Evolutionary conservation across 176 grass and related monocot genomes (phyloP), one percentile per base, ranked within the genome.

Genomic region (Zoysia japonica): DNA sequence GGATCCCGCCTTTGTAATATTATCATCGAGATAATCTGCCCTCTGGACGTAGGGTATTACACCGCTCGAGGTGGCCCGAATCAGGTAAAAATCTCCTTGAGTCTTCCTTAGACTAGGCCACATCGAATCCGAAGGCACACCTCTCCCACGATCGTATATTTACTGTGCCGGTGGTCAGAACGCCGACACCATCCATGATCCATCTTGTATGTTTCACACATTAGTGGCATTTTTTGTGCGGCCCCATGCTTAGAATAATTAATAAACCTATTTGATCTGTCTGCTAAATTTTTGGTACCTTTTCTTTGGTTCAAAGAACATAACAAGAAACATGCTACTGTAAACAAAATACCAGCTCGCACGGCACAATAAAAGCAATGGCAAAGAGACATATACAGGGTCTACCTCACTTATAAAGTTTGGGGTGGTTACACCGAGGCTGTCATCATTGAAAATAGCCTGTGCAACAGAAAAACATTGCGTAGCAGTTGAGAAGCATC

Each of bases 401-500:
- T 57, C 68, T 74, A 74, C 43, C 43, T 71, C 72, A 51, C 67
- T 59, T 66, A 56, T 49, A 64, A 73, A 74, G 39, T 47, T 71
- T 5, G 51, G 80, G 70, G 61, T 70, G 44, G 61, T 80, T 41
- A 78, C 48, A 70, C 71, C 63, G 80, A 67, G 79, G 72, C 65
- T 76, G 57, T 92, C 77, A 79, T 71, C 17, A 79, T 69, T 72
- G 41, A 76, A 72, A 77, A 79, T 80, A 82, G 70, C 63, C 13
- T 82, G 74, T 28, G 44, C 36, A 64, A 61, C 28, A 83, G 49
- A 89, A 16, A 46, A 72, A 63, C 46, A 78, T 47, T 90, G 75
- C 57, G 61, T 43, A 76, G 75, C 71, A 80, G 28, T 90, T 78
- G 80, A 67, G 51, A 56, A 67, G 43, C 59, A 76, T 85, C 70